These are phyloP conservation scores for Catharanthus roseus DNA, from an alignment of 257 asterid species.

Conservation along the genomic window DNA sequence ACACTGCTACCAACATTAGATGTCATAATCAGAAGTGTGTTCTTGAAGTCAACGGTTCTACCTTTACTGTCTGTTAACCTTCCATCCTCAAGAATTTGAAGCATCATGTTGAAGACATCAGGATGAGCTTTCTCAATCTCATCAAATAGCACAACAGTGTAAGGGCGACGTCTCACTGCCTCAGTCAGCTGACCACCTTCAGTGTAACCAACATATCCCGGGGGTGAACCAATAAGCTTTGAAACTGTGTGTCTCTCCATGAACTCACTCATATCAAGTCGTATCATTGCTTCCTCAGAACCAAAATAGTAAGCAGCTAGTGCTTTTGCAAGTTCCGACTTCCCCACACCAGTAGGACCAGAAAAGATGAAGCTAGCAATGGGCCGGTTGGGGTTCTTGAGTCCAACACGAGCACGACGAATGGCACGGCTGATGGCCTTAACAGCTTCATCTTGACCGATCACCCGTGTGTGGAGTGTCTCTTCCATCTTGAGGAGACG, in stretches of 20 bases:
- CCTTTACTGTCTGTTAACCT: conserved; percentile 56
- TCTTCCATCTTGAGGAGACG: conserved; percentile 97
- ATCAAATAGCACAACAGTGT: conserved; percentile 54
- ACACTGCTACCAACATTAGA: conserved; percentile 57
- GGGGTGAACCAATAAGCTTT: conserved; percentile 56
- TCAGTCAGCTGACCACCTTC: conserved; percentile 70
- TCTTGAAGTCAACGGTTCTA: conserved; percentile 50
- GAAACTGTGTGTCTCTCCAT: conserved; percentile 52
- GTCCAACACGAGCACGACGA: conserved; percentile 65
- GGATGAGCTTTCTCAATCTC: conserved; percentile 68
- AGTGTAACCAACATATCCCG: conserved; percentile 54
- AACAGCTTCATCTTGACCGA: conserved; percentile 69
- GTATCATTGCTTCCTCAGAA: conserved; percentile 56
- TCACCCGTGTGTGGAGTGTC: conserved; percentile 56
- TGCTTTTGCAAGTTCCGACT: conserved; percentile 52
- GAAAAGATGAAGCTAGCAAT: conserved; percentile 61
- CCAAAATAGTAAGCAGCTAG: conserved; percentile 54
- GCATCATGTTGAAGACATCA: conserved; percentile 50
- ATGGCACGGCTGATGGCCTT: conserved; percentile 55
- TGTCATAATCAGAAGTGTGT: conserved; percentile 57
- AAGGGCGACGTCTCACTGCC: conserved; percentile 53
- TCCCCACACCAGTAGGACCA: conserved; percentile 67
- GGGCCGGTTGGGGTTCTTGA: conserved; percentile 50
- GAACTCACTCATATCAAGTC: conserved; percentile 65
- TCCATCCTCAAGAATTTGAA: conserved; percentile 63